Conservation (phyloP, 2,329 filamentous ascomycete species). For the Aphanocladium album region DNA sequence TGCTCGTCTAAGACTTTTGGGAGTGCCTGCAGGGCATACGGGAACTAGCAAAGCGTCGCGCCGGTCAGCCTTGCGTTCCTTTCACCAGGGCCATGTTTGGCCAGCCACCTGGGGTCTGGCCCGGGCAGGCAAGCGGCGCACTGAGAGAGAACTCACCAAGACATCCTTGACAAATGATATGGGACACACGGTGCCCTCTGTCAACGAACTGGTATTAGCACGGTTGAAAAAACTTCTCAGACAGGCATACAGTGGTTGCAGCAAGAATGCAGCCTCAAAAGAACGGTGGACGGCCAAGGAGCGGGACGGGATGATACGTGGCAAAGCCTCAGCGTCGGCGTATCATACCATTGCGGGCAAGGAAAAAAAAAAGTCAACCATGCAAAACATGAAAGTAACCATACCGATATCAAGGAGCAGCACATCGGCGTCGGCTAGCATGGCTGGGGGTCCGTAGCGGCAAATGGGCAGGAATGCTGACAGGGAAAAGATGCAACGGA, state of each 20-base stretch:
- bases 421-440: conserved; percentile 26
- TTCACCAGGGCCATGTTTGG: not conserved
- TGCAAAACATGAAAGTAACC: conserved; percentile 9
- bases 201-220: conserved; percentile 4
- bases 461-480: not conserved
- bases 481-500: not conserved
- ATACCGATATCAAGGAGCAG: conserved; percentile 35
- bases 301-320: not conserved
- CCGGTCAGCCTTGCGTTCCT: not conserved
- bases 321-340: not conserved
- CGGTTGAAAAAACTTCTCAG: not conserved
- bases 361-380: not conserved
- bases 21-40: conserved; percentile 66
- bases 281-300: not conserved
- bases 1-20: conserved; percentile 57
- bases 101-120: not conserved
- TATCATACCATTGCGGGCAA: not conserved
- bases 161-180: conserved; percentile 82
- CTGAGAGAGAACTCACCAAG: conserved; percentile 54
- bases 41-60: conserved; percentile 51
- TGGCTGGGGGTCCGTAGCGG: conserved; percentile 16
- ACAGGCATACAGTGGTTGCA: not conserved
- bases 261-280: not conserved
- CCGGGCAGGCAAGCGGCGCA: conserved; percentile 17
- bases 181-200: conserved; percentile 78